phyloP scores from a whole-genome alignment of 768 basidiomycete genomes.

The Suillus hirtellus region DNA sequence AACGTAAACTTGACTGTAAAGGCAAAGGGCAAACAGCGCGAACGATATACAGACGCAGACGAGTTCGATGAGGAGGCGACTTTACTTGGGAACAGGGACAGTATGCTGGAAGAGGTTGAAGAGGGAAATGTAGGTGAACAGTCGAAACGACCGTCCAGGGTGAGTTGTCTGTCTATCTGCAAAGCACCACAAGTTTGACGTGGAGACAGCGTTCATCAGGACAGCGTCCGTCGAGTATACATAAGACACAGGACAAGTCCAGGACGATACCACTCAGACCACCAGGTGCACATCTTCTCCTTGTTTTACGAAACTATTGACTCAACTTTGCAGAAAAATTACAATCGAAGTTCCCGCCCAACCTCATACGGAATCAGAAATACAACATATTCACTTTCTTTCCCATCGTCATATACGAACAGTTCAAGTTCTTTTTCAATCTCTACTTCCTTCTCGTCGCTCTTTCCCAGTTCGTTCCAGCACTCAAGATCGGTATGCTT shows the following conservation, averaged over 20 bases:
- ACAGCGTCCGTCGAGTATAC: slow-evolving; percentile 26
- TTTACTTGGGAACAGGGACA: slow-evolving; percentile 42
- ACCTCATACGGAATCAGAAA: slow-evolving; percentile 96
- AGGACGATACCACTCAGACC: slow-evolving; percentile 78
- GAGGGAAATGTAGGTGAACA: slow-evolving; percentile 35
- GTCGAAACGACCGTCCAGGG: slow-evolving; percentile 25
- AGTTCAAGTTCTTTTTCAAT: slow-evolving; percentile 99
- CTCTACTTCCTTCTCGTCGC: slow-evolving; percentile 97
- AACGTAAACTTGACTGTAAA: slow-evolving; percentile 20
- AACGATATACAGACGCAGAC: slow-evolving; percentile 59
- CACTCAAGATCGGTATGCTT: slow-evolving; percentile 85
- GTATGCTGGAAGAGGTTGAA: slow-evolving; percentile 39
- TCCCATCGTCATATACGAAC: slow-evolving; percentile 96
- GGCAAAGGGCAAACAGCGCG: slow-evolving; percentile 40
- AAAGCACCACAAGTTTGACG: background rate
- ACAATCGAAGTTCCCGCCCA: slow-evolving; percentile 74
- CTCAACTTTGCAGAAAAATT: slow-evolving; percentile 55
- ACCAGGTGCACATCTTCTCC: slow-evolving; percentile 45
- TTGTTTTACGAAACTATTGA: background rate
- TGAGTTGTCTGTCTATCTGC: slow-evolving; percentile 15
- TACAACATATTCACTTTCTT: slow-evolving; percentile 97
- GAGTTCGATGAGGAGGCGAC: slow-evolving; percentile 65
- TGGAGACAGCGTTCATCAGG: slow-evolving; percentile 19
- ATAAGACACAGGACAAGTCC: slow-evolving; percentile 53
- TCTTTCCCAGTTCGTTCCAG: slow-evolving; percentile 92